phyloP scores from a whole-genome alignment of 768 basidiomycete genomes.

The Sistotremastrum suecicum region DNA sequence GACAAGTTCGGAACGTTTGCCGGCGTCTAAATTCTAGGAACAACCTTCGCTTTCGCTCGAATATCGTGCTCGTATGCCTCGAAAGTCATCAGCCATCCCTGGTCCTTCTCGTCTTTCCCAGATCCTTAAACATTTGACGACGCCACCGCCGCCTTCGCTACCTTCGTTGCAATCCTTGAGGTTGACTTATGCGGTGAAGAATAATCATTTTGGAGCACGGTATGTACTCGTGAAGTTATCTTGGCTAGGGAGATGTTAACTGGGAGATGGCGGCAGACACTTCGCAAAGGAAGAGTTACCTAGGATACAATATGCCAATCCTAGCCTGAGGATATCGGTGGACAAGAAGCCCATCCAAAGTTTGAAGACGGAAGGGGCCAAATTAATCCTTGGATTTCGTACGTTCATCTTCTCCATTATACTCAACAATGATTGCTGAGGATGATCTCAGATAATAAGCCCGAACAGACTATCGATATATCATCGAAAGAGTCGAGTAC shows the following conservation, averaged over 20 bases:
- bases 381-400: conserved; percentile 53
- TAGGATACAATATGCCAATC: conserved; percentile 66
- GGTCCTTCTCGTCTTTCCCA: conserved; percentile 42
- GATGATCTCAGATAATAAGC: conserved; percentile 26
- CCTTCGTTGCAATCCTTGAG: conserved; percentile 34
- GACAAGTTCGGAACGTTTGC: too few relatives aligned
- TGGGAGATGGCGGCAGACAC: conserved; percentile 29
- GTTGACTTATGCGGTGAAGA: conserved; percentile 42
- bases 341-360: conserved; percentile 37
- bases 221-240: conserved; percentile 17
- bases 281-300: conserved; percentile 72
- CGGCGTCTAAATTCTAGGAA: too few relatives aligned
- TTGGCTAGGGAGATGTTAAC: not conserved
- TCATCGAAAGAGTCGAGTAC: conserved; percentile 54
- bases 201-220: conserved; percentile 69
- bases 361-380: conserved; percentile 43
- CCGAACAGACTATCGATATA: conserved; percentile 32
- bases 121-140: conserved; percentile 36
- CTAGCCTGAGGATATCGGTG: conserved; percentile 45
- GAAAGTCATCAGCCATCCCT: conserved; percentile 17
- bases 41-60: too few relatives aligned
- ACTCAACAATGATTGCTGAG: conserved; percentile 17
- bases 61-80: conserved; percentile 11
- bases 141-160: conserved; percentile 36
- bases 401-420: conserved; percentile 17